phyloP scores from a whole-genome alignment of 2,329 filamentous ascomycete species.

The Stagonosporopsis vannaccii region DNA sequence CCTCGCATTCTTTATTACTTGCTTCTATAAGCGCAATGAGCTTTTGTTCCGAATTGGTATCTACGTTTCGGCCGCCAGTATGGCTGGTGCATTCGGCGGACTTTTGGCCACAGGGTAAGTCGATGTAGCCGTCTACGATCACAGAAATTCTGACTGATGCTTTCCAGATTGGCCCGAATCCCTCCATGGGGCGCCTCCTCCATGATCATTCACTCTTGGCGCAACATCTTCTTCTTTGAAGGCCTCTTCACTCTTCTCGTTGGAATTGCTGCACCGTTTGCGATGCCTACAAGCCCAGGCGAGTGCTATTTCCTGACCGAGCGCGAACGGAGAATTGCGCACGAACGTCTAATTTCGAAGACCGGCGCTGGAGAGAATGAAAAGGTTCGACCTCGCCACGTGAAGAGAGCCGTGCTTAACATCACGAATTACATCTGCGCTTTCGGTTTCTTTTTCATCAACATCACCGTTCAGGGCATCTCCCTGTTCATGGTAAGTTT shows the following conservation, averaged over 20 bases:
- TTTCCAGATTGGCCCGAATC: conserved; percentile 48
- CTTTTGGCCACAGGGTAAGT: conserved; percentile 62
- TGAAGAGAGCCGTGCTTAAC: conserved; percentile 61
- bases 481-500: conserved; percentile 49
- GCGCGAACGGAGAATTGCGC: conserved; percentile 63
- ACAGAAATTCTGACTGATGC: conserved; percentile 7
- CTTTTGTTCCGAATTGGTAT: conserved; percentile 64
- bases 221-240: conserved; percentile 68
- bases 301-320: conserved; percentile 60
- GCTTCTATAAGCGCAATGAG: conserved; percentile 65
- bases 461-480: conserved; percentile 64
- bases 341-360: conserved; percentile 60
- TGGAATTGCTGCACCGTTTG: conserved; percentile 58
- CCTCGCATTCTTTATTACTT: conserved; percentile 63
- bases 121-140: neutral
- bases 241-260: conserved; percentile 62
- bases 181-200: conserved; percentile 59
- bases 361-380: conserved; percentile 57
- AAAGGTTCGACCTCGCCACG: conserved; percentile 57
- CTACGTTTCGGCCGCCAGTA: conserved; percentile 62
- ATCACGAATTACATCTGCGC: conserved; percentile 68
- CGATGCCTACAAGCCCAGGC: conserved; percentile 60
- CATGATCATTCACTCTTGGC: conserved; percentile 55
- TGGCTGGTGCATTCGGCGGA: conserved; percentile 66
- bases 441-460: conserved; percentile 65